Conservation (phyloP, 306 rosid species). For the Mimosa bimucronata region DNA sequence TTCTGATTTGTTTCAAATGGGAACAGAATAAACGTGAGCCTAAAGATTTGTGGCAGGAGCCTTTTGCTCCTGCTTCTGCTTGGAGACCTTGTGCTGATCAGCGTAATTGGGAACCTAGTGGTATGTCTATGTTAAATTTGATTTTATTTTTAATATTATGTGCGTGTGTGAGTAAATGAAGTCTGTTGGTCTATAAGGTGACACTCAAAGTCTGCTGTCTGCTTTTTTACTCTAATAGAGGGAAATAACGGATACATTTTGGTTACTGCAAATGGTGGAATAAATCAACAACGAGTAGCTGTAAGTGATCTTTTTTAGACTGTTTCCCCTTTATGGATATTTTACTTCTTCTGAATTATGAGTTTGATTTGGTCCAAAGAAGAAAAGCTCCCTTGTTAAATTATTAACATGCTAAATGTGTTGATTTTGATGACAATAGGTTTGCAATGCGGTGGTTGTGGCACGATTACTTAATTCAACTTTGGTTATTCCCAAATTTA, state of each 20-base stretch:
- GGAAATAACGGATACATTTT: slow-evolving; percentile 83
- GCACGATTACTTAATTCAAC: slow-evolving; percentile 87
- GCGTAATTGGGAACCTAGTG: slow-evolving; percentile 80
- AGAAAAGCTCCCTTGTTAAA: slow-evolving; percentile 18
- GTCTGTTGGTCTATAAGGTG: slow-evolving; percentile 25
- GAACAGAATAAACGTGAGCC: slow-evolving; percentile 81
- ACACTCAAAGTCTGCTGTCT: slow-evolving; percentile 42
- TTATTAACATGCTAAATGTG: neutral
- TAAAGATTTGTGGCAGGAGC: slow-evolving; percentile 96
- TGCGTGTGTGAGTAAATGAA: slow-evolving; percentile 15
- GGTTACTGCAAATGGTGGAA: slow-evolving; percentile 98
- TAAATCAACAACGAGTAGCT: slow-evolving; percentile 95
- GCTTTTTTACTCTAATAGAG: slow-evolving; percentile 48
- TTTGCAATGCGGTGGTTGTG: slow-evolving; percentile 86
- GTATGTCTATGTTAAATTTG: slow-evolving; percentile 45
- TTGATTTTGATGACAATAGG: slow-evolving; percentile 57
- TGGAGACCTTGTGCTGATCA: slow-evolving; percentile 93
- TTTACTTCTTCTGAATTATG: slow-evolving; percentile 21
- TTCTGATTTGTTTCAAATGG: slow-evolving; percentile 50
- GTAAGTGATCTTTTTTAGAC: slow-evolving; percentile 60
- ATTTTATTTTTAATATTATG: slow-evolving; percentile 4
- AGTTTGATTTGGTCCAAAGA: slow-evolving; percentile 25
- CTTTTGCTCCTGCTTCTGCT: slow-evolving; percentile 78
- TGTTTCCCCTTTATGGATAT: slow-evolving; percentile 20
- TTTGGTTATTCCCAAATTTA: slow-evolving; percentile 82